These are phyloP conservation scores for Colletotrichum chlorophyti DNA, from an alignment of 2,329 filamentous ascomycete genomes.

Conservation along the genomic window DNA sequence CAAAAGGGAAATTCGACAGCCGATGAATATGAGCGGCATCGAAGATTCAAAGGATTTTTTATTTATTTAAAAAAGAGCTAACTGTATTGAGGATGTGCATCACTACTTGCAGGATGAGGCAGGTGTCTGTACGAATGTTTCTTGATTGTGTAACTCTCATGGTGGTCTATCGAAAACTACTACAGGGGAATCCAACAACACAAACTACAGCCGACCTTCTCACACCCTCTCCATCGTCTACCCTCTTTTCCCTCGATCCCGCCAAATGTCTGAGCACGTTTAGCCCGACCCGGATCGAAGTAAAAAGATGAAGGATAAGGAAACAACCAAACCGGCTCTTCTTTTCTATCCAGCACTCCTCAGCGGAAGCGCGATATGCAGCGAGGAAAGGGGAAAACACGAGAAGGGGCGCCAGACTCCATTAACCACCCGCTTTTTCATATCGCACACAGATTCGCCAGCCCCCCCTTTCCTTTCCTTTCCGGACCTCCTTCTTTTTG, in stretches of 20 bases:
- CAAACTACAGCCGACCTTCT: neutral
- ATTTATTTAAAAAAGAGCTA: neutral
- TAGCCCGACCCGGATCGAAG: conserved; percentile 1
- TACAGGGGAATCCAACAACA: conserved; percentile 7
- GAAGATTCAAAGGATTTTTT: conserved; percentile 11
- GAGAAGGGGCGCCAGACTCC: conserved; percentile 26
- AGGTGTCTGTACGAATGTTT: neutral
- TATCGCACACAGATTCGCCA: neutral
- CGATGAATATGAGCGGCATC: conserved; percentile 21
- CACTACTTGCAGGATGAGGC: neutral
- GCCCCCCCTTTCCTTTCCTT: neutral
- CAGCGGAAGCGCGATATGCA: conserved; percentile 2
- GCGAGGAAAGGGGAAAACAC: conserved; percentile 3
- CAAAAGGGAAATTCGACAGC: conserved; percentile 22
- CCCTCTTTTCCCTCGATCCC: neutral
- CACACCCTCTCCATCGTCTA: neutral
- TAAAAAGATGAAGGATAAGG: too few species aligned
- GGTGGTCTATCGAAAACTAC: conserved; percentile 18
- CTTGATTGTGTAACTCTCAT: conserved; percentile 24
- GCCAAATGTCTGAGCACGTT: conserved; percentile 2
- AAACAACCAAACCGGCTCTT: neutral
- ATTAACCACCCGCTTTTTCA: conserved; percentile 17
- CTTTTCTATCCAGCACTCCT: neutral
- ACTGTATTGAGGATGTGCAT: neutral
- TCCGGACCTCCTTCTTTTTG: neutral